Percentiles rank a stretch among this genome's conserved stretches.
These are phyloP conservation scores for Phaeosphaeria sp. DNA, from an alignment of 2,329 filamentous ascomycete genomes.

Conservation along the genomic window DNA sequence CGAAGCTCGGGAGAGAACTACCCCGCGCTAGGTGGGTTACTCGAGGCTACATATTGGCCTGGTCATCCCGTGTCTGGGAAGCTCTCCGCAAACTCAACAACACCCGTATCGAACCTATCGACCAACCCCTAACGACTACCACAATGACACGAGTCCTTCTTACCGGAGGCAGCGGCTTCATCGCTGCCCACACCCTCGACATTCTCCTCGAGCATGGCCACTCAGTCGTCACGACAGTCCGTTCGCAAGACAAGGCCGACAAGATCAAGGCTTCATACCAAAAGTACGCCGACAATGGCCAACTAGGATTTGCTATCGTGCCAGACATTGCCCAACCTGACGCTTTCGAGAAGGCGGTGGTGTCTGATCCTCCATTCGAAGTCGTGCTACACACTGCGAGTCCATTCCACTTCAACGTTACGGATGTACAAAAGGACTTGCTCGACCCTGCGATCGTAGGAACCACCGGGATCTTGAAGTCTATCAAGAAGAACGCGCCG, in stretches of 20 bases:
- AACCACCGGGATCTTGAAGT: constrained; percentile 67
- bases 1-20: constrained; percentile 16
- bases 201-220: constrained; percentile 63
- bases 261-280: constrained; percentile 64
- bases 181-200: constrained; percentile 70
- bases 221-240: constrained; percentile 68
- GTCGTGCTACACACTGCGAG: constrained; percentile 61
- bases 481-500: constrained; percentile 66
- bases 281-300: constrained; percentile 57
- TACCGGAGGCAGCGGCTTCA: constrained; percentile 68
- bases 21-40: constrained; percentile 20
- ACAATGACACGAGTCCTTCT: constrained; percentile 50
- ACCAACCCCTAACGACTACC: not conserved
- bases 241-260: constrained; percentile 67
- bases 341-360: constrained; percentile 70
- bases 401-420: constrained; percentile 77
- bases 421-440: constrained; percentile 71
- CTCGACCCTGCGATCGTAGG: constrained; percentile 69
- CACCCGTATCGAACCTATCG: not conserved
- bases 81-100: not conserved
- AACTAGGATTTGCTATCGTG: constrained; percentile 71
- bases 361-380: constrained; percentile 71
- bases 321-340: constrained; percentile 73
- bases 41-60: constrained; percentile 12
- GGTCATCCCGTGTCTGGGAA: not conserved